Evolutionary conservation across 129 eudicot genomes (phyloP).

Genomic region (Apium graveolens): DNA sequence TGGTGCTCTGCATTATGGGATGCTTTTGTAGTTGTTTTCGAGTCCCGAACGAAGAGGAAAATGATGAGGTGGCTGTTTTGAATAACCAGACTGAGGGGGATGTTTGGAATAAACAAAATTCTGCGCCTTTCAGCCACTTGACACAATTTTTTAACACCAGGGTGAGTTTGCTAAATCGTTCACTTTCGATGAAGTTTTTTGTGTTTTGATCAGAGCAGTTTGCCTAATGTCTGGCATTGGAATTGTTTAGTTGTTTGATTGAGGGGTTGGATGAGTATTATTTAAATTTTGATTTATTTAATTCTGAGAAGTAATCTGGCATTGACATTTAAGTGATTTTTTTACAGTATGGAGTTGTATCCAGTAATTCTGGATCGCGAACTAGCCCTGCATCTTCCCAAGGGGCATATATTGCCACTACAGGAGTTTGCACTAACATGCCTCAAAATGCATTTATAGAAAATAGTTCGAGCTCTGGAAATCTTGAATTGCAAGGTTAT

Average conservation of each 20-base stretch:
- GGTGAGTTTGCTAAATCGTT: constrained; percentile 3
- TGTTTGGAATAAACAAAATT: constrained; percentile 4
- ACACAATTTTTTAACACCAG: constrained; percentile 8
- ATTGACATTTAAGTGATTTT: neutral
- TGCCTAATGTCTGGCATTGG: neutral
- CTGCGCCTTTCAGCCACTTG: neutral
- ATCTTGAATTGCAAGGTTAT: neutral
- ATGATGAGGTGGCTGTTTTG: neutral
- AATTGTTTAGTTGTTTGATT: neutral
- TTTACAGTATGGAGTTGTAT: constrained; percentile 14
- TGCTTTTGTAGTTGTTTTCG: constrained; percentile 25
- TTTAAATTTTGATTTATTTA: neutral
- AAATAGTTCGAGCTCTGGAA: neutral
- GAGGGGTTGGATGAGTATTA: neutral
- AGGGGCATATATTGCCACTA: neutral
- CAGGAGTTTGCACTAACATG: neutral
- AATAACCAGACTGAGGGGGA: neutral
- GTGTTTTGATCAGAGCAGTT: neutral
- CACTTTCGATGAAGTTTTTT: neutral
- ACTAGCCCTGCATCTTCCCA: constrained; percentile 2
- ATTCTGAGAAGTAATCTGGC: too few species aligned
- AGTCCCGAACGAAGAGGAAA: constrained; percentile 10
- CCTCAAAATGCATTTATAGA: neutral
- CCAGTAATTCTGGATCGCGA: neutral
- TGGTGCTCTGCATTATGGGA: constrained; percentile 25